Percentiles rank a stretch among this genome's conserved stretches.
These are phyloP conservation scores for Penicillium parvum DNA, from an alignment of 495 filamentous ascomycete genomes.

Conservation along the genomic window DNA sequence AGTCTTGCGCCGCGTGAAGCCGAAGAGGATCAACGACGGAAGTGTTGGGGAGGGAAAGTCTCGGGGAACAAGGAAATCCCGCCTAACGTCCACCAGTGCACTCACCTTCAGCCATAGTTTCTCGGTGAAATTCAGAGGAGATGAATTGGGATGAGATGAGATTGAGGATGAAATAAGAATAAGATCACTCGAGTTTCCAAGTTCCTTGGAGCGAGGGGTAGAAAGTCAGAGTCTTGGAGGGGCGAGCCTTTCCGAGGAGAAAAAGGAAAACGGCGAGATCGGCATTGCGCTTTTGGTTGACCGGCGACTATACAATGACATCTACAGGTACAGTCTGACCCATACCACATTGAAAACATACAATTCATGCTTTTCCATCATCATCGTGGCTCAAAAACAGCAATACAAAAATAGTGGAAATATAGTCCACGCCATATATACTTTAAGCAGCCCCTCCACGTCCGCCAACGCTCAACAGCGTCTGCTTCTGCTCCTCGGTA, in stretches of 20 bases:
- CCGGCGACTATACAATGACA: background rate
- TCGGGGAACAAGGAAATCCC: slow-evolving; percentile 5
- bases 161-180: background rate
- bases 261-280: slow-evolving; percentile 4
- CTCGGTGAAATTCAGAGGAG: background rate
- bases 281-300: slow-evolving; percentile 8
- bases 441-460: slow-evolving; percentile 37
- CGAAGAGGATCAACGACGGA: background rate
- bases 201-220: background rate
- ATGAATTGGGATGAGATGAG: background rate
- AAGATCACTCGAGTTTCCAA: background rate
- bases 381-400: slow-evolving; percentile 1
- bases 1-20: slow-evolving; percentile 8
- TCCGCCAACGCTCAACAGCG: slow-evolving; percentile 44
- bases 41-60: slow-evolving; percentile 10
- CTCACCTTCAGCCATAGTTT: slow-evolving; percentile 19
- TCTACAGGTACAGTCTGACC: background rate
- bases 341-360: background rate
- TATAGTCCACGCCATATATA: too few relatives aligned
- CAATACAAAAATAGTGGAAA: slow-evolving; percentile 1
- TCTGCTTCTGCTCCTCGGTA: slow-evolving; percentile 49
- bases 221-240: slow-evolving; percentile 1
- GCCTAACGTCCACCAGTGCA: slow-evolving; percentile 12
- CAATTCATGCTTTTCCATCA: slow-evolving; percentile 1
- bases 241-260: slow-evolving; percentile 6